Conservation (phyloP, 306 rosid genomes). For the Aeschynomene evenia region DNA sequence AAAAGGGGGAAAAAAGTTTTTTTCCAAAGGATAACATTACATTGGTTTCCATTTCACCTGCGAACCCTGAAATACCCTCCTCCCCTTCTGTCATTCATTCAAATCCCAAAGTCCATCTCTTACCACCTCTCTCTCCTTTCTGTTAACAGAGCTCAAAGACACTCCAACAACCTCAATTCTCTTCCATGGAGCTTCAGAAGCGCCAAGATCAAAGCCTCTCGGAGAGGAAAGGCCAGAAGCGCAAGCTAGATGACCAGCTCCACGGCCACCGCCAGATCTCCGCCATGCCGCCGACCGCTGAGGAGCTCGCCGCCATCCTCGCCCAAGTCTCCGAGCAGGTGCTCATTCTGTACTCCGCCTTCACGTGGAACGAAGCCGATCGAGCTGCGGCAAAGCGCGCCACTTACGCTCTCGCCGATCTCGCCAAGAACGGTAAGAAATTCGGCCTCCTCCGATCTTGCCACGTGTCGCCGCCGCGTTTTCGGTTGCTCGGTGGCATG, state of each 20-base stretch:
- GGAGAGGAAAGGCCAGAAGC: slow-evolving; percentile 90
- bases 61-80: slow-evolving; percentile 46
- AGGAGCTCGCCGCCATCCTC: slow-evolving; percentile 59
- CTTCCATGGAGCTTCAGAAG: slow-evolving; percentile 68
- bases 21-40: background rate
- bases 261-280: slow-evolving; percentile 68
- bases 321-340: slow-evolving; percentile 65
- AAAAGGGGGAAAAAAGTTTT: too few relatives aligned
- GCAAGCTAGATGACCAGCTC: slow-evolving; percentile 79
- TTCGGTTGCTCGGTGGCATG: too few relatives aligned
- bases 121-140: slow-evolving; percentile 38
- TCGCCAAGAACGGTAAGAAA: slow-evolving; percentile 79
- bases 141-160: slow-evolving; percentile 33
- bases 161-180: slow-evolving; percentile 35
- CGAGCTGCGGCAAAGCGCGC: slow-evolving; percentile 92
- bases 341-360: slow-evolving; percentile 60
- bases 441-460: slow-evolving; percentile 42
- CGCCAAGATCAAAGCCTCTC: slow-evolving; percentile 65
- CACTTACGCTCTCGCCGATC: slow-evolving; percentile 96
- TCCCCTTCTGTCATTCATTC: slow-evolving; percentile 35
- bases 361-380: slow-evolving; percentile 83
- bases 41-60: background rate
- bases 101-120: slow-evolving; percentile 37
- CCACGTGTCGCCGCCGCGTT: slow-evolving; percentile 5
- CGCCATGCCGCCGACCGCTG: slow-evolving; percentile 60